Percentiles rank a stretch among this genome's conserved stretches.
Conservation (phyloP, 257 asterid species). For the Leonotis leonurus region DNA sequence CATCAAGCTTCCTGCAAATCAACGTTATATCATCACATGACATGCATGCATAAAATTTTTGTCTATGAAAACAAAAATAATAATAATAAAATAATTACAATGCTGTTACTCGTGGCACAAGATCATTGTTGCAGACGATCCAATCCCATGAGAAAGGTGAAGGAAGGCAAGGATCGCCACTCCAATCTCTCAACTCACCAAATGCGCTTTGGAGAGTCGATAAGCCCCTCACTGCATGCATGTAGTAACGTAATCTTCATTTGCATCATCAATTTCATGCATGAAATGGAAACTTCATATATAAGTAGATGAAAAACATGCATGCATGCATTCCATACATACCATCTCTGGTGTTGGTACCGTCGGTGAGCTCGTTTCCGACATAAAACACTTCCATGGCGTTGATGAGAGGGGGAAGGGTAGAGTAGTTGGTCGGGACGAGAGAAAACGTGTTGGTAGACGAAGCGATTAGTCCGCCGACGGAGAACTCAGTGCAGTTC, state of each 20-base stretch:
- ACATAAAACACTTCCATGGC: slow-evolving; percentile 47
- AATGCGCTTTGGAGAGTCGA: slow-evolving; percentile 29
- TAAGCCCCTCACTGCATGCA: slow-evolving; percentile 23
- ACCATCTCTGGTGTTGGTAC: slow-evolving; percentile 46
- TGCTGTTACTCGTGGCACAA: slow-evolving; percentile 54
- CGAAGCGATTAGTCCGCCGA: slow-evolving; percentile 13
- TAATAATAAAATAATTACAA: background rate
- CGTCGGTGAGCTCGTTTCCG: slow-evolving; percentile 25
- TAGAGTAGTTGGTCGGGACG: slow-evolving; percentile 32
- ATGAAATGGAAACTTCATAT: too few species aligned
- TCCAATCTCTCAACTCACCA: slow-evolving; percentile 33
- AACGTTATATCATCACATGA: too few species aligned
- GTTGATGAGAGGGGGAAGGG: slow-evolving; percentile 59
- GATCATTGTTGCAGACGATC: slow-evolving; percentile 40
- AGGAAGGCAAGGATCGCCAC: slow-evolving; percentile 76
- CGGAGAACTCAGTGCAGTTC: background rate
- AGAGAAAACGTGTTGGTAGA: slow-evolving; percentile 25
- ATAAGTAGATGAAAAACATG: too few species aligned
- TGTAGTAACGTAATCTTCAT: too few species aligned
- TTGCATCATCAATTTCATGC: too few species aligned
- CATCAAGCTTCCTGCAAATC: too few species aligned
- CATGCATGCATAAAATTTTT: too few species aligned
- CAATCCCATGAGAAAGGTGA: slow-evolving; percentile 60
- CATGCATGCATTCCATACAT: background rate
- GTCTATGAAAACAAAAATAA: too few species aligned